These are phyloP conservation scores for Zymoseptoria tritici DNA, from an alignment of 2,329 filamentous ascomycete genomes.

Conservation along the genomic window DNA sequence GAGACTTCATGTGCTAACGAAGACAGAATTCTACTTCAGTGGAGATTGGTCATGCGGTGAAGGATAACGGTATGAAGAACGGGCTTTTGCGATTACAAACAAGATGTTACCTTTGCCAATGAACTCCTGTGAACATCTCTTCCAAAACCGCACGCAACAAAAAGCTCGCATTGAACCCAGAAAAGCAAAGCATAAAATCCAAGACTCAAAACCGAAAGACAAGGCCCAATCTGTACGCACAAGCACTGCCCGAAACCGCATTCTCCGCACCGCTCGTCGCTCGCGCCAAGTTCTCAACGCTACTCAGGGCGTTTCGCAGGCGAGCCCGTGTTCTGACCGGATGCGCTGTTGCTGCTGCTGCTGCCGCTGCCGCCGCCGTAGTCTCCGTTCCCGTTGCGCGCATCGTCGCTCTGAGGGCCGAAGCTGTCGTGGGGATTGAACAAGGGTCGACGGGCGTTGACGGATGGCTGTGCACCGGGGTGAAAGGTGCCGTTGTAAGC, in stretches of 20 bases:
- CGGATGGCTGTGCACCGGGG: not conserved
- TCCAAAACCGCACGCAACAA: not conserved
- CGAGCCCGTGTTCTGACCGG: not conserved
- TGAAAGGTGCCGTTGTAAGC: not conserved
- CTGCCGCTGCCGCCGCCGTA: not conserved
- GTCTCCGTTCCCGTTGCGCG: not conserved
- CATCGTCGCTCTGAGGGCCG: not conserved
- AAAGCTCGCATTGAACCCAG: not conserved
- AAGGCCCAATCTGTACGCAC: not conserved
- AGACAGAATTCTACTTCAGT: too few species aligned
- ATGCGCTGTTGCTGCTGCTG: not conserved
- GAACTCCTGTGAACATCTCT: too few species aligned
- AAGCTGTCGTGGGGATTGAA: not conserved
- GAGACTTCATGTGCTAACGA: too few species aligned
- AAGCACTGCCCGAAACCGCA: not conserved
- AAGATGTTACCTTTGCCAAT: too few species aligned
- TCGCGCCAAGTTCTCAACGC: too few species aligned
- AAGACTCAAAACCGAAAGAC: not conserved
- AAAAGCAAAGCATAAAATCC: not conserved
- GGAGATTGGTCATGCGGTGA: too few species aligned
- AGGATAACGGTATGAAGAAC: too few species aligned
- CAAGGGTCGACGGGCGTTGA: not conserved
- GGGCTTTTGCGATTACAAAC: too few species aligned
- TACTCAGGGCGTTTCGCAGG: not conserved
- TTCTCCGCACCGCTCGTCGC: not conserved